Conservation (phyloP, 192 early-diverging fungal genomes). For the Thamnidium elegans region DNA sequence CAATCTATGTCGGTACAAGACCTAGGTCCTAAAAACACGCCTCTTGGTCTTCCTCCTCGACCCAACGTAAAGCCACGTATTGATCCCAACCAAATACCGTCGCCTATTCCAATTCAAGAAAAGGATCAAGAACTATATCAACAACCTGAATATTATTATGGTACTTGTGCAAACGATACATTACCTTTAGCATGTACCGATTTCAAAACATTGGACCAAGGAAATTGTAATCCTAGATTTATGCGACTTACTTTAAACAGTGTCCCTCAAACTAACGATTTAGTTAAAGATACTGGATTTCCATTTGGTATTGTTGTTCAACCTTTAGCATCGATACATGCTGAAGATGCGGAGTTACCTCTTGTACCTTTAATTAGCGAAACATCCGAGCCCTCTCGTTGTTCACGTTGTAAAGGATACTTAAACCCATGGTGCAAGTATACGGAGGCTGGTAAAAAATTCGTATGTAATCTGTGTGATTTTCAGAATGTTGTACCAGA, state of each 20-base stretch:
- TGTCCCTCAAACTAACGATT: conserved; percentile 79
- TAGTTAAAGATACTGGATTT: conserved; percentile 72
- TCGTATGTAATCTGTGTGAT: conserved; percentile 91
- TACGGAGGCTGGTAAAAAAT: conserved; percentile 87
- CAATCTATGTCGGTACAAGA: conserved; percentile 30
- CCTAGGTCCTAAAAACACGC: conserved; percentile 31
- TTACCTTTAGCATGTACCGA: conserved; percentile 80
- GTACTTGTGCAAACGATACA: conserved; percentile 63
- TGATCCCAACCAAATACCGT: conserved; percentile 93
- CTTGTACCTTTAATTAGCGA: conserved; percentile 73
- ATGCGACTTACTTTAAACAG: conserved; percentile 87
- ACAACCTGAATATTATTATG: conserved; percentile 43
- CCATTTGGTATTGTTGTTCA: conserved; percentile 89
- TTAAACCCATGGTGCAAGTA: conserved; percentile 90
- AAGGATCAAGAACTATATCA: conserved; percentile 40
- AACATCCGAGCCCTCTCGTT: conserved; percentile 82
- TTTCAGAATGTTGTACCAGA: conserved; percentile 83
- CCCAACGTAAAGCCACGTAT: conserved; percentile 59
- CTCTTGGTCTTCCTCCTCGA: conserved; percentile 35
- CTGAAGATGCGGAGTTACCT: conserved; percentile 75
- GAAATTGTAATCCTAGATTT: conserved; percentile 89
- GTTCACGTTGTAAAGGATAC: conserved; percentile 90
- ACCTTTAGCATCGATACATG: conserved; percentile 81
- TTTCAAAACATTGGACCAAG: conserved; percentile 86
- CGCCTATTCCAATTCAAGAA: conserved; percentile 81